phyloP scores from a whole-genome alignment of 768 basidiomycete genomes.

The Lactarius sanguifluus region DNA sequence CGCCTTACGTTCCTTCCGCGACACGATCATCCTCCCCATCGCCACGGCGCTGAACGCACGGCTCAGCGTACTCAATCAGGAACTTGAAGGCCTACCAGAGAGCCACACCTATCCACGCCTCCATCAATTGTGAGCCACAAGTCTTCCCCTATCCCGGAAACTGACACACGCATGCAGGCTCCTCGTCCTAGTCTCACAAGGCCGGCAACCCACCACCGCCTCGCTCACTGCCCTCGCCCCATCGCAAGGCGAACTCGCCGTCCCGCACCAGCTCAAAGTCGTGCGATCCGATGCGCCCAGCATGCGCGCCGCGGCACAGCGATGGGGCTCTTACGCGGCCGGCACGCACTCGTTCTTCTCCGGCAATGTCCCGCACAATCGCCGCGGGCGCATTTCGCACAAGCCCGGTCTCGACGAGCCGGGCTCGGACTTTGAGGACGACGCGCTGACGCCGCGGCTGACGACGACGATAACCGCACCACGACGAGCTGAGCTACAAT shows the following conservation, averaged over 20 bases:
- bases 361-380: constrained; percentile 71
- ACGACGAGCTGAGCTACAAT: too few species aligned
- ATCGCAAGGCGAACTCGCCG: constrained; percentile 63
- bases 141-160: constrained; percentile 10
- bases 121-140: constrained; percentile 65
- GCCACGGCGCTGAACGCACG: constrained; percentile 54
- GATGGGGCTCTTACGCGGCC: constrained; percentile 30
- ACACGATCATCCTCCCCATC: constrained; percentile 71
- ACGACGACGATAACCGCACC: too few species aligned
- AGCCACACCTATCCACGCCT: constrained; percentile 61
- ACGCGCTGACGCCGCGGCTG: constrained; percentile 23
- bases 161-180: constrained; percentile 46
- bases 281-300: constrained; percentile 51
- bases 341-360: constrained; percentile 69
- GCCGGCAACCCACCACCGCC: constrained; percentile 56
- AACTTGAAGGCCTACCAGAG: constrained; percentile 58
- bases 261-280: constrained; percentile 62
- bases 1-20: constrained; percentile 78
- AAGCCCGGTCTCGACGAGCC: constrained; percentile 32
- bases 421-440: constrained; percentile 34
- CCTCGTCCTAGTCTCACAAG: constrained; percentile 72
- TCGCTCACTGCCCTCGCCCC: constrained; percentile 61
- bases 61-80: constrained; percentile 54
- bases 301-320: constrained; percentile 29
- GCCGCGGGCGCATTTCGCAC: constrained; percentile 72